Evolutionary conservation across 805 yeast species (phyloP).

Genomic region (Saccharomycopsis schoenii): DNA sequence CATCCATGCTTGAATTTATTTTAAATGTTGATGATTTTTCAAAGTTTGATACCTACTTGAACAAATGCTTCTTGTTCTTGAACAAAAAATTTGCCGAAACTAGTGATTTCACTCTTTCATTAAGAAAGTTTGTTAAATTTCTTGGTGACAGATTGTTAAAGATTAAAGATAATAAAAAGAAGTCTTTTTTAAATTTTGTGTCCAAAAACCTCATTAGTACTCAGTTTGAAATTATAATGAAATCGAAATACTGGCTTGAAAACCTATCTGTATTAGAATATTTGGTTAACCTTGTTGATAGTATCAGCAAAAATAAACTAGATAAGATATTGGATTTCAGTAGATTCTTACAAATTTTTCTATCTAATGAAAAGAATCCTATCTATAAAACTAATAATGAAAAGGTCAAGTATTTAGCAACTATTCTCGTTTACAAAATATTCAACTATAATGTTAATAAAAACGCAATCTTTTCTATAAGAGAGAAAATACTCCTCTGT

Average conservation of each 20-base stretch:
- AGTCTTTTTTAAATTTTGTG: constrained; percentile 30
- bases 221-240: constrained; percentile 53
- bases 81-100: constrained; percentile 57
- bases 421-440: constrained; percentile 40
- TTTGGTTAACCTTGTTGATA: constrained; percentile 21
- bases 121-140: constrained; percentile 1
- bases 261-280: constrained; percentile 36
- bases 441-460: constrained; percentile 36
- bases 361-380: constrained; percentile 39
- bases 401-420: constrained; percentile 31
- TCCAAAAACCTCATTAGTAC: constrained; percentile 44
- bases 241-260: constrained; percentile 35
- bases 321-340: constrained; percentile 29
- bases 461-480: constrained; percentile 38
- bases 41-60: constrained; percentile 21
- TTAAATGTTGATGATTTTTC: background rate
- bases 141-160: constrained; percentile 27
- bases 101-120: constrained; percentile 19
- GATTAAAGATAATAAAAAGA: constrained; percentile 14
- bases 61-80: constrained; percentile 46
- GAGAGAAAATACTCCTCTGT: constrained; percentile 39
- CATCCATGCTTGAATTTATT: background rate
- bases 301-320: background rate
- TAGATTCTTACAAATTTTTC: constrained; percentile 52
- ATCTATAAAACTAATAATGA: constrained; percentile 22